These are phyloP conservation scores for Boletus eberwhitei DNA, from an alignment of 768 basidiomycete genomes.

Conservation along the genomic window DNA sequence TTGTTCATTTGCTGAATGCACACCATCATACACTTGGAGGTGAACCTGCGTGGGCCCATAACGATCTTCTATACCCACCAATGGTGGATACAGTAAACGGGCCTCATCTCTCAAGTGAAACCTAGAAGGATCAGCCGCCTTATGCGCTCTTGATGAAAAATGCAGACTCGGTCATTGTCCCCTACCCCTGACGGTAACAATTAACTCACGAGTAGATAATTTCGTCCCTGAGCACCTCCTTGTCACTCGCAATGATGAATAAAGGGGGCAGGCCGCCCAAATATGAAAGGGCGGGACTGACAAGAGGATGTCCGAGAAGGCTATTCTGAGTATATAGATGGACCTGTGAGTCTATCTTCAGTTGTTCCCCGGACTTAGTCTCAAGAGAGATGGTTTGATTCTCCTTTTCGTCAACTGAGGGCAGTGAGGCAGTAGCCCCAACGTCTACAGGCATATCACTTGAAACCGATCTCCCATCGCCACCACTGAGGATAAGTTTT, in stretches of 20 bases:
- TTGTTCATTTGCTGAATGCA: constrained; percentile 16
- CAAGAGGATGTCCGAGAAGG: constrained; percentile 71
- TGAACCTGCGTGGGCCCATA: constrained; percentile 76
- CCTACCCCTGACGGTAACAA: neutral
- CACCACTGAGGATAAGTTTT: constrained; percentile 8
- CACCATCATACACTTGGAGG: constrained; percentile 89
- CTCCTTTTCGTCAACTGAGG: constrained; percentile 34
- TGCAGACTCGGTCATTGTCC: neutral
- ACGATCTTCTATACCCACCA: constrained; percentile 52
- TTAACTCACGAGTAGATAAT: constrained; percentile 73
- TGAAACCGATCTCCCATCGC: constrained; percentile 15
- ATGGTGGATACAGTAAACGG: constrained; percentile 51
- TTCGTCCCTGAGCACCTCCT: constrained; percentile 91
- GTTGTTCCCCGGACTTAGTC: constrained; percentile 46
- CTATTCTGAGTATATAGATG: constrained; percentile 86
- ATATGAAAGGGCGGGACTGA: constrained; percentile 78
- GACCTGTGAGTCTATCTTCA: constrained; percentile 65
- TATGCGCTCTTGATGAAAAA: constrained; percentile 66
- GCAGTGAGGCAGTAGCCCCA: constrained; percentile 46
- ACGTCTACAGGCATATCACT: constrained; percentile 41
- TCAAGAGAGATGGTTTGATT: constrained; percentile 45
- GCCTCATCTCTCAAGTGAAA: constrained; percentile 50
- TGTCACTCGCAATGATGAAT: constrained; percentile 80
- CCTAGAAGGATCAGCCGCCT: constrained; percentile 78
- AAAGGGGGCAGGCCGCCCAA: constrained; percentile 91